Conservation (phyloP, 345 rosid genomes). For the Eucalyptus microcorys region DNA sequence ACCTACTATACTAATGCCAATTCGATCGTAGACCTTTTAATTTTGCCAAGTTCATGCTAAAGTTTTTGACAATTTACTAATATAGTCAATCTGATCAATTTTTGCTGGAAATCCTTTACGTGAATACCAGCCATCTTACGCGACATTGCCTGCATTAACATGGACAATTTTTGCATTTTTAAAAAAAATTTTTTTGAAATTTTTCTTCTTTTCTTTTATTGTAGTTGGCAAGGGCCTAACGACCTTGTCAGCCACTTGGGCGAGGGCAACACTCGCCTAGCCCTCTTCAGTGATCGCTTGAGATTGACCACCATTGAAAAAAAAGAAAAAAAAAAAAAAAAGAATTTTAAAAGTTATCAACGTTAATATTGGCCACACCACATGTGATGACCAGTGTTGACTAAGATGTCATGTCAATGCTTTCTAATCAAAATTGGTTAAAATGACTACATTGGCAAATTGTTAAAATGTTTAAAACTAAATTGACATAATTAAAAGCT, state of each 20-base stretch:
- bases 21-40: too few relatives aligned
- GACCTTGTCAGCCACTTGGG: fast-evolving
- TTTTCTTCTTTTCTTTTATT: not conserved
- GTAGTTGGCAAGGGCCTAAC: fast-evolving
- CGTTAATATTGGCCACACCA: fast-evolving
- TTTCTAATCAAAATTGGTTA: not conserved
- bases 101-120: fast-evolving
- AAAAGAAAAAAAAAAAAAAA: not conserved
- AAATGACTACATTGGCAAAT: fast-evolving
- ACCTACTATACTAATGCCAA: not conserved
- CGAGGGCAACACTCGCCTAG: fast-evolving
- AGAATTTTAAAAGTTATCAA: not conserved
- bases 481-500: fast-evolving
- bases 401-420: fast-evolving
- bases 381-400: fast-evolving
- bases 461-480: not conserved
- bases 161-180: not conserved
- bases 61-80: too few relatives aligned
- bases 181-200: too few relatives aligned
- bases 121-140: fast-evolving
- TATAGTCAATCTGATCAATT: not conserved
- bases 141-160: fast-evolving
- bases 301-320: fast-evolving
- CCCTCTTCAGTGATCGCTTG: fast-evolving
- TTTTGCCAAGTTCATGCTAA: not conserved